These are phyloP conservation scores for Aureobasidium sp. DNA, from an alignment of 2,329 filamentous ascomycete species.

Conservation along the genomic window DNA sequence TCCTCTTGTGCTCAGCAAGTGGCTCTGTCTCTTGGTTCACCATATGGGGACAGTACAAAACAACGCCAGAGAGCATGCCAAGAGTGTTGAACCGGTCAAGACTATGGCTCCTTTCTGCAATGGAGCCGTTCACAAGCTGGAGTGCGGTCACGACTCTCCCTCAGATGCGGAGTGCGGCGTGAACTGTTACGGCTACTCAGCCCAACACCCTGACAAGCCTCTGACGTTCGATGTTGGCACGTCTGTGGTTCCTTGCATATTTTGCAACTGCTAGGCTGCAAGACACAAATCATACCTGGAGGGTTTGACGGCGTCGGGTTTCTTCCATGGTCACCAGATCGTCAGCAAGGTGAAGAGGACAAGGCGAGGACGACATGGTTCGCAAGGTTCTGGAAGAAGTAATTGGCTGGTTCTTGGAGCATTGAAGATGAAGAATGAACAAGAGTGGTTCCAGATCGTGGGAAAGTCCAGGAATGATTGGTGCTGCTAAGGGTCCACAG, in stretches of 20 bases:
- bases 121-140: not conserved
- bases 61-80: not conserved
- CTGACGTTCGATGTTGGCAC: not conserved
- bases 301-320: not conserved
- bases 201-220: not conserved
- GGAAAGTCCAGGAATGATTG: not conserved
- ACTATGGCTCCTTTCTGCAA: not conserved
- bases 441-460: too few relatives aligned
- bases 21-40: not conserved
- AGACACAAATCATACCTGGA: not conserved
- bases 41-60: not conserved
- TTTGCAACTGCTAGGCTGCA: not conserved
- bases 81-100: not conserved
- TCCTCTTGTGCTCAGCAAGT: not conserved
- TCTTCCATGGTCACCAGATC: not conserved
- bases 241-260: not conserved
- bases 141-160: not conserved
- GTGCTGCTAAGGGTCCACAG: not conserved
- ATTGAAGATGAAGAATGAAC: too few relatives aligned
- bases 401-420: not conserved
- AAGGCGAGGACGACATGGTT: not conserved
- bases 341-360: not conserved
- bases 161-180: not conserved
- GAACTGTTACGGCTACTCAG: not conserved
- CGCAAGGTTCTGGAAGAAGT: not conserved